Conservation (phyloP, 78 protist species). For the Corallochytrium limacisporum region DNA sequence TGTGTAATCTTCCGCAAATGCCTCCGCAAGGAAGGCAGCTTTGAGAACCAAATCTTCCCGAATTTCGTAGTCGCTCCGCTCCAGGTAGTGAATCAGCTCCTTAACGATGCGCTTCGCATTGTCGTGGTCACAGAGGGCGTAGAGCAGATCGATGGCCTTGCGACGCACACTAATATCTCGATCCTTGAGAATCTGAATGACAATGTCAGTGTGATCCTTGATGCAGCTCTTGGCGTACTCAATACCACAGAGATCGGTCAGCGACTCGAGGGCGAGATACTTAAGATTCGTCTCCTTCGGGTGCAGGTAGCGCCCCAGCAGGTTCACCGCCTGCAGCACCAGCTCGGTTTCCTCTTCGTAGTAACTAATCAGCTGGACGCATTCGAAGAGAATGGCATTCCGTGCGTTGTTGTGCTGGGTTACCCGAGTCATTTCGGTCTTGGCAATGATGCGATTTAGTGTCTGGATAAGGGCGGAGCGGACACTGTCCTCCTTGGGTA, state of each 20-base stretch:
- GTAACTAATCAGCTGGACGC: slow-evolving; percentile 64
- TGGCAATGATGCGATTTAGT: slow-evolving; percentile 48
- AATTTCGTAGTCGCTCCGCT: slow-evolving; percentile 49
- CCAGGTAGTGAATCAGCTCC: slow-evolving; percentile 73
- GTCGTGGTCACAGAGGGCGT: slow-evolving; percentile 69
- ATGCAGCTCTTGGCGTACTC: background rate
- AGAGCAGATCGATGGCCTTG: slow-evolving; percentile 58
- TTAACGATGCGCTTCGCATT: slow-evolving; percentile 44
- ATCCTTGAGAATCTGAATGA: slow-evolving; percentile 34
- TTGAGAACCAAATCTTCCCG: slow-evolving; percentile 84
- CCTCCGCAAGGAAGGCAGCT: slow-evolving; percentile 91
- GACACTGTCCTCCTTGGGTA: too few species aligned
- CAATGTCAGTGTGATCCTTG: slow-evolving; percentile 15
- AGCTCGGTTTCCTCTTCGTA: slow-evolving; percentile 48
- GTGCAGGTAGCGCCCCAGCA: slow-evolving; percentile 63
- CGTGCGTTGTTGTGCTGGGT: slow-evolving; percentile 66
- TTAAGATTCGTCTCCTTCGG: slow-evolving; percentile 76
- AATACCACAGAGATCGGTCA: slow-evolving; percentile 22
- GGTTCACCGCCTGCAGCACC: slow-evolving; percentile 17
- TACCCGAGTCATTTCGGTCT: slow-evolving; percentile 47
- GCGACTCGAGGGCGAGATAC: slow-evolving; percentile 74
- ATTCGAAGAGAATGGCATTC: slow-evolving; percentile 83
- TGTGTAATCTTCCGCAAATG: slow-evolving; percentile 50
- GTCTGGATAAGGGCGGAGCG: too few species aligned
- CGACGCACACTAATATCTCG: background rate